phyloP scores from a whole-genome alignment of 164 flowering plant genomes.

The Vitis rupestris region DNA sequence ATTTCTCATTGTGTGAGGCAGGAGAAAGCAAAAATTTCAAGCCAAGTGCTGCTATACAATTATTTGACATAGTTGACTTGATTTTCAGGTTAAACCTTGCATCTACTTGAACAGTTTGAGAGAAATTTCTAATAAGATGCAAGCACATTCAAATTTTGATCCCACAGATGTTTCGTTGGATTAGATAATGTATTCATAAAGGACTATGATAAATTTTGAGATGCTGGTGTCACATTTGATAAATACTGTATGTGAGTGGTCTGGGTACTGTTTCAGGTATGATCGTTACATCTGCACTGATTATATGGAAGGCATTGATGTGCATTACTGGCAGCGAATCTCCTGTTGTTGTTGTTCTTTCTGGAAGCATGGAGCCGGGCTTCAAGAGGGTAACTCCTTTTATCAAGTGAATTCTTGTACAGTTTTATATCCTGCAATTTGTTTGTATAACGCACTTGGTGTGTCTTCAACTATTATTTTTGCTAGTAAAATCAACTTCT shows the following conservation, averaged over 20 bases:
- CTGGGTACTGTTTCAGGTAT: slow-evolving; percentile 39
- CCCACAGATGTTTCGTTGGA: too few species aligned
- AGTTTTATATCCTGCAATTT: not conserved
- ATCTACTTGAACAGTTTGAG: not conserved
- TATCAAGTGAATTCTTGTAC: not conserved
- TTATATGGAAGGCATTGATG: slow-evolving; percentile 83
- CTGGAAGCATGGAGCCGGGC: slow-evolving; percentile 90
- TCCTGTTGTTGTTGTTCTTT: slow-evolving; percentile 80
- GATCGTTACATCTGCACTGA: slow-evolving; percentile 77
- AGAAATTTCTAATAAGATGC: not conserved
- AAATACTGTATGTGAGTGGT: not conserved
- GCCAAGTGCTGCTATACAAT: not conserved
- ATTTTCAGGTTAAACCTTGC: not conserved
- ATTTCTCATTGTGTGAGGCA: too few species aligned
- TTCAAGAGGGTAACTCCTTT: slow-evolving; percentile 59
- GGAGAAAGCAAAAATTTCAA: too few species aligned
- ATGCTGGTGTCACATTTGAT: not conserved
- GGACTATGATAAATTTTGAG: not conserved
- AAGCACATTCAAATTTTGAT: not conserved
- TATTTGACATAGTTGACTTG: not conserved
- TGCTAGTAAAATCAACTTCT: not conserved
- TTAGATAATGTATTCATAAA: too few species aligned
- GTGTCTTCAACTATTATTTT: not conserved
- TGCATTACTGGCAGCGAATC: slow-evolving; percentile 85
- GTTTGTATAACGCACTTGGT: not conserved